Evolutionary conservation across 306 rosid genomes (phyloP).

Genomic region (Quercus engelmannii): DNA sequence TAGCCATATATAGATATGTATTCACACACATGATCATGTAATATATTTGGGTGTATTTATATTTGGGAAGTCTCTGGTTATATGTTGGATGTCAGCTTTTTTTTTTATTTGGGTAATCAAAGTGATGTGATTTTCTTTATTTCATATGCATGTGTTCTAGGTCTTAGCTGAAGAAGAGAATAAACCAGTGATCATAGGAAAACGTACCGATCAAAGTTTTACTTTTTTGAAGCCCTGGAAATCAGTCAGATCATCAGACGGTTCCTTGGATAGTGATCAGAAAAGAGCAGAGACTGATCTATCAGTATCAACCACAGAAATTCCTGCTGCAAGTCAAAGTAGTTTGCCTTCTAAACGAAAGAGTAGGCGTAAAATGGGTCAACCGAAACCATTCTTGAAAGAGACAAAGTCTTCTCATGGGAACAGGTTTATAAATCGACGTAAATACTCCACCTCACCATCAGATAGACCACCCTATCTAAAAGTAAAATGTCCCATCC

Average conservation of each 20-base stretch:
- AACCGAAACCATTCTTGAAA: slow-evolving; percentile 34
- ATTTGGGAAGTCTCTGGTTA: background rate
- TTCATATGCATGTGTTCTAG: slow-evolving; percentile 37
- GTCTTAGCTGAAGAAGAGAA: slow-evolving; percentile 44
- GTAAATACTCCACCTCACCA: slow-evolving; percentile 33
- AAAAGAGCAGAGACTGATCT: slow-evolving; percentile 35
- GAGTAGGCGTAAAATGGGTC: slow-evolving; percentile 59
- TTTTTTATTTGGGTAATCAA: background rate
- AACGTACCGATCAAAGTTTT: slow-evolving; percentile 37
- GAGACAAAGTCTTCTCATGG: slow-evolving; percentile 39
- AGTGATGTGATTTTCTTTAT: slow-evolving; percentile 4
- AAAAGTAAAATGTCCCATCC: slow-evolving; percentile 37
- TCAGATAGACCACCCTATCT: slow-evolving; percentile 22
- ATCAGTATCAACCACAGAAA: slow-evolving; percentile 36
- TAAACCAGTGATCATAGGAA: slow-evolving; percentile 53
- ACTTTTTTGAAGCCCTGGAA: slow-evolving; percentile 48
- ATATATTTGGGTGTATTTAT: background rate
- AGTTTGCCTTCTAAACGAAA: slow-evolving; percentile 45
- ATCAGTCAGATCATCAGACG: slow-evolving; percentile 44
- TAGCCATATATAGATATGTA: background rate
- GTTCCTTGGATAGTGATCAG: slow-evolving; percentile 42
- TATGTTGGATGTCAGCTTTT: background rate
- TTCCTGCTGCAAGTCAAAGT: slow-evolving; percentile 37
- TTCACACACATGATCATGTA: background rate
- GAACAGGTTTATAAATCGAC: slow-evolving; percentile 36